Evolutionary conservation across 2,329 filamentous ascomycete species (phyloP), one percentile per base, ranked within the genome.

Genomic region (Botrytis medusae): DNA sequence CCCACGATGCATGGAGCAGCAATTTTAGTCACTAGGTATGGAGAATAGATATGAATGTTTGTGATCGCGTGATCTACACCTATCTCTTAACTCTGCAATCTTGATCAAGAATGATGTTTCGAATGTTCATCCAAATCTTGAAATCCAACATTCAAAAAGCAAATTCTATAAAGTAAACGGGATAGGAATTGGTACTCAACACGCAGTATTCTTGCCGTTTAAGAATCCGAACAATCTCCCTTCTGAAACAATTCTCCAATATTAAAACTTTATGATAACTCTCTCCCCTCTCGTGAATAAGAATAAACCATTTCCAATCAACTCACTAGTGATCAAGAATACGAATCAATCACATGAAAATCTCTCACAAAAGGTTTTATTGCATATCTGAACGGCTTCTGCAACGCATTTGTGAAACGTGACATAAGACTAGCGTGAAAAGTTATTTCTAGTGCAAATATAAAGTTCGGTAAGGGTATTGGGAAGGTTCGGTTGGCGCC

Each of bases 1-100:
- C 1, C 0, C 22, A 6, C 22, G 46, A 25, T 51, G 4, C 22
- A 1, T n/a, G 1, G 48, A n/a, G 2, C 4, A 0, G 1, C 2
- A 5, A 4, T n/a, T n/a, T 25, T 6, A 4, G 22, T 14, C 25
- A 14, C 22, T n/a, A 25, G 48, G 1, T 14, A n/a, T 51, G 1
- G 10, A n/a, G 10, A 25, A 51, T 14, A 14, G 9, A 51, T 51
- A 14, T 14, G 4, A 12, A 51, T 0, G 14, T 14, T 14, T 1
- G 4, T n/a, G 4, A 14, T n/a, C 4, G 10, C 14, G 48, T 9
- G 10, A 4, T 48, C 5, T 48, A 0, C 46, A 48, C 10, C 0
- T 25, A 22, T 46, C 25, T 1, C 5, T 4, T 10, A 25, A 48
- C 0, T 25, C 9, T 25, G 9, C 12, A 4, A 10, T 25, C 22